phyloP scores from a whole-genome alignment of 306 rosid genomes.

The Rosa persica region DNA sequence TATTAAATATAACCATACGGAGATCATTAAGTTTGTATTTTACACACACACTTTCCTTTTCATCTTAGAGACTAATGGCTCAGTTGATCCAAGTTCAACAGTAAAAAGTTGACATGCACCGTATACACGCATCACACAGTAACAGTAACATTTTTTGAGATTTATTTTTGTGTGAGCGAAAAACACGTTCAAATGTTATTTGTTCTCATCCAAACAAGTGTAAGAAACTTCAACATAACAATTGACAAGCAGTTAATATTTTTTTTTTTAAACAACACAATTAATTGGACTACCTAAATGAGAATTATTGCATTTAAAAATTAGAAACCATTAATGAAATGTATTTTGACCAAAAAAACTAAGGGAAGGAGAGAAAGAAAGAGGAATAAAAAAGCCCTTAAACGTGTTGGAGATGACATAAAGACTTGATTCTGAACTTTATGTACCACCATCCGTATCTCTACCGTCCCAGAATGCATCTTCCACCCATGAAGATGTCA shows the following conservation, averaged over 20 bases:
- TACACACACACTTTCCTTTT: no score
- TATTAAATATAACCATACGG: no score
- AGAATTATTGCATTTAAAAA: background rate
- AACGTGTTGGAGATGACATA: constrained; percentile 20
- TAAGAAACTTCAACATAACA: background rate
- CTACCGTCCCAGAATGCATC: constrained; percentile 14
- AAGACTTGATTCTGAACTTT: constrained; percentile 34
- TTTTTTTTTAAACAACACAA: no score
- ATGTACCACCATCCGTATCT: constrained; percentile 21
- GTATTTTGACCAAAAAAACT: background rate
- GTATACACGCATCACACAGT: no score
- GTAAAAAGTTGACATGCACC: no score
- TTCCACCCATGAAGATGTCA: background rate
- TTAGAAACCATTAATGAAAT: background rate
- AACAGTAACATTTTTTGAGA: no score
- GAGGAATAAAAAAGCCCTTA: background rate
- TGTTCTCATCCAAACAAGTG: background rate
- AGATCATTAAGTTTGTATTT: no score
- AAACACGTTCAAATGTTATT: background rate
- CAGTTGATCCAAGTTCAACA: no score
- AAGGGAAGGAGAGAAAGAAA: background rate
- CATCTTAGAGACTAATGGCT: no score
- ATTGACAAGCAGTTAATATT: background rate
- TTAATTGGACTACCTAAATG: background rate
- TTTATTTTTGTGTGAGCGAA: no score